Percentiles rank a stretch among this genome's conserved stretches.
Evolutionary conservation across 2,329 filamentous ascomycete genomes (phyloP).

Genomic region (Byssochlamys sp.): DNA sequence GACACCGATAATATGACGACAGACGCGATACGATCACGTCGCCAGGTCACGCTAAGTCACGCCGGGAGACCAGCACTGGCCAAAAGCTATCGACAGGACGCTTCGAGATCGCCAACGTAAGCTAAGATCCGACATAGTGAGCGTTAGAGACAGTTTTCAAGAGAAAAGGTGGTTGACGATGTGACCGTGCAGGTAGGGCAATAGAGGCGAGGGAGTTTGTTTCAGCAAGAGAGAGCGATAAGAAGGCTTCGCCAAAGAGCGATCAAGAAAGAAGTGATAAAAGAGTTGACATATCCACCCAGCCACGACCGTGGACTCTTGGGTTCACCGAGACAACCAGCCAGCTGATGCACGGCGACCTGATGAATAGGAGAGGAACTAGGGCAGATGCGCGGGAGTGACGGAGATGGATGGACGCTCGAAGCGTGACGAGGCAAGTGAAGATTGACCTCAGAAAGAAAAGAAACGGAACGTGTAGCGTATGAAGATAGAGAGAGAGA

Average conservation of each 20-base stretch:
- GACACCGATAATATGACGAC: not conserved
- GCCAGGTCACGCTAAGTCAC: slow-evolving; percentile 5
- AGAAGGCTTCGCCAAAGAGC: slow-evolving; percentile 9
- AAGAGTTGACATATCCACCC: slow-evolving; percentile 4
- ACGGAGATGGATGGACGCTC: not conserved
- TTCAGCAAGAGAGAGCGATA: slow-evolving; percentile 10
- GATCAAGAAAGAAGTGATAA: slow-evolving; percentile 10
- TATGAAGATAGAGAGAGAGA: not conserved
- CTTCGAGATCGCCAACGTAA: slow-evolving; percentile 11
- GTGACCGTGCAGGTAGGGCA: not conserved
- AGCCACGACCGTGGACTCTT: slow-evolving; percentile 3
- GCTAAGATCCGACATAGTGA: slow-evolving; percentile 31
- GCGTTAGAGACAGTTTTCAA: slow-evolving; percentile 23
- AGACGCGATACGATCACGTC: not conserved
- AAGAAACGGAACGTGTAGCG: not conserved
- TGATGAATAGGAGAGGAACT: not conserved
- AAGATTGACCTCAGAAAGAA: slow-evolving; percentile 3
- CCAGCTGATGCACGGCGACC: not conserved
- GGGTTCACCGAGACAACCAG: slow-evolving; percentile 5
- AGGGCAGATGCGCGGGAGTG: slow-evolving; percentile 1
- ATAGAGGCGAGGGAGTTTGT: slow-evolving; percentile 5
- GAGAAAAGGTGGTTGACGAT: slow-evolving; percentile 1
- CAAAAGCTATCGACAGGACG: slow-evolving; percentile 2
- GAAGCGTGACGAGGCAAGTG: not conserved
- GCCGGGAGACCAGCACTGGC: slow-evolving; percentile 2